Evolutionary conservation across 257 asterid genomes (phyloP).

Genomic region (Nicotiana benthamiana): DNA sequence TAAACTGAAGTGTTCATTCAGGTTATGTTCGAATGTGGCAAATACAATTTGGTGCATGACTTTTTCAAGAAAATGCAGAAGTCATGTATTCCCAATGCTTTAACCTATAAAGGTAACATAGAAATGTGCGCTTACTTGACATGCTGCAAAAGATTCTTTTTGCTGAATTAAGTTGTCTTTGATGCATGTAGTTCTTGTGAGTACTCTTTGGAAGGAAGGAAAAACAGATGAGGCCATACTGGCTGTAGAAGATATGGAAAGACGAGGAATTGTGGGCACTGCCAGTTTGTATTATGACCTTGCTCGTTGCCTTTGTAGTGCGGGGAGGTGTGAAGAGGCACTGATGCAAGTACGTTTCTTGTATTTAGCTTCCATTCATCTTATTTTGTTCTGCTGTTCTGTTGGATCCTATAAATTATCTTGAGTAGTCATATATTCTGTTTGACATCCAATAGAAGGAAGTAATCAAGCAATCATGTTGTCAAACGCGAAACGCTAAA

Average conservation of each 20-base stretch:
- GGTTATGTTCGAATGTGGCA: slow-evolving; percentile 87
- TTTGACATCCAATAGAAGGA: neutral
- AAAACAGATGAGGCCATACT: slow-evolving; percentile 60
- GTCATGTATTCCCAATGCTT: slow-evolving; percentile 68
- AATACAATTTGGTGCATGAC: slow-evolving; percentile 84
- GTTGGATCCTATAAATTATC: neutral
- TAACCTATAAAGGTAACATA: slow-evolving; percentile 70
- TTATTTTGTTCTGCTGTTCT: slow-evolving; percentile 1
- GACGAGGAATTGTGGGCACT: slow-evolving; percentile 83
- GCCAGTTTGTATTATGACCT: slow-evolving; percentile 87
- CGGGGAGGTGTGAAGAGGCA: slow-evolving; percentile 84
- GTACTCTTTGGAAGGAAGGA: slow-evolving; percentile 82
- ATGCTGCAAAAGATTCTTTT: slow-evolving; percentile 2
- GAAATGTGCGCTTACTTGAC: slow-evolving; percentile 4
- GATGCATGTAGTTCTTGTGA: slow-evolving; percentile 57
- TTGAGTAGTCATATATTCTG: neutral
- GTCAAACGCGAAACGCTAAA: too few species aligned
- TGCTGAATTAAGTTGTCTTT: slow-evolving; percentile 8
- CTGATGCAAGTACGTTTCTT: slow-evolving; percentile 54
- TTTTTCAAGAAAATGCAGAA: slow-evolving; percentile 78
- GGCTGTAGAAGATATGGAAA: slow-evolving; percentile 85
- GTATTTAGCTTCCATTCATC: neutral
- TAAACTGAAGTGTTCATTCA: slow-evolving; percentile 18
- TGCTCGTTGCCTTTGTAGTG: slow-evolving; percentile 93
- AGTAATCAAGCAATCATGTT: neutral